Evolutionary conservation across 352 stramenopile species (phyloP), one percentile per base, ranked within the genome.

Genomic region (Elongisporangium prolatum): DNA sequence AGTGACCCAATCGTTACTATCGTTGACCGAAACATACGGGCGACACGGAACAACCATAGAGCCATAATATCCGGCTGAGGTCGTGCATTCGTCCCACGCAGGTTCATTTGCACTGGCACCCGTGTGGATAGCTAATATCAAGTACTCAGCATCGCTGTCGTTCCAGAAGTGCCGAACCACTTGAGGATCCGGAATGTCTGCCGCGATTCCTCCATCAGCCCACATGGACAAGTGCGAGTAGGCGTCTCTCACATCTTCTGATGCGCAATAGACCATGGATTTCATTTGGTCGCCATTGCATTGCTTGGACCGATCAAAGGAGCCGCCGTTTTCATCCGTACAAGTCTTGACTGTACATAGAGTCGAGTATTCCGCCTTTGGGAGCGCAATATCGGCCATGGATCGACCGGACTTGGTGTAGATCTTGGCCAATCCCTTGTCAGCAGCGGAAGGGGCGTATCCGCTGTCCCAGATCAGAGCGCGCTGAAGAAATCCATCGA

Each of bases 391-490:
- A 11, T 73, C 56, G 14, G 59, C 56, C 70, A 78, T 75, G n/a
- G 70, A 72, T 20, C 49, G 37, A 0, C 64, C 59, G 2, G 49
- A 48, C n/a, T 69, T 56, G 13, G 64, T 75, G 60, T 52, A 67
- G n/a, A 78, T 66, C 59, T 72, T 57, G 34, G 65, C 61, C 14
- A 48, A 40, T 17, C 65, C 60, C n/a, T 47, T 54, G 0, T 10
- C 38, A 18, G 49, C 54, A 7, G 47, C 34, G 0, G 61, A 66
- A 22, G 74, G 21, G 0, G 53, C 68, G 55, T 78, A 89, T 0
- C 77, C 79, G 3, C 57, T 68, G 47, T 89, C 79, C 79, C 76
- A 89, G 6, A 89, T 58, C 51, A 89, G 57, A 3, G 75, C 77
- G 9, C 73, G 76, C 48, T 89, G 79, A 0, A 82, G 56, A 20